Evolutionary conservation across 176 grass and related monocot species (phyloP).

Genomic region (Dactylis glomerata): DNA sequence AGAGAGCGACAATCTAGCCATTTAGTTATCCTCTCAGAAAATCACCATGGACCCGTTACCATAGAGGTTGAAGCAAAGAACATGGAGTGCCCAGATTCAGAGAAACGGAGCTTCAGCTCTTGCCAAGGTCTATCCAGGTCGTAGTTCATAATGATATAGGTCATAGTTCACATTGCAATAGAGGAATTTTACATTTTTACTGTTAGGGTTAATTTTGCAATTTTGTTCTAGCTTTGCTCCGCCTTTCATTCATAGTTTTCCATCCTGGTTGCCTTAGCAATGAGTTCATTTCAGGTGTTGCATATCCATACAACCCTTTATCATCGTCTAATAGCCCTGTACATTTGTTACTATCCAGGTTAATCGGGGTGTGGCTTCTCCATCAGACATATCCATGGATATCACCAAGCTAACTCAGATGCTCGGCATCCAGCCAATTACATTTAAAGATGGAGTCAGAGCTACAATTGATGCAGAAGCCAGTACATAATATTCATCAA

Average conservation of each 20-base stretch:
- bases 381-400: constrained; percentile 97
- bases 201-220: background rate
- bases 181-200: background rate
- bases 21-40: too few relatives aligned
- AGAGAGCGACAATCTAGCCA: too few relatives aligned
- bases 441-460: constrained; percentile 75
- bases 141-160: too few relatives aligned
- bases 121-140: too few relatives aligned
- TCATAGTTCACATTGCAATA: background rate
- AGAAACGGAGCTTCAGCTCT: too few relatives aligned
- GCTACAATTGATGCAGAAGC: constrained; percentile 54
- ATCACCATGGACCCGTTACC: too few relatives aligned
- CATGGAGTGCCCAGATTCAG: too few relatives aligned
- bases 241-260: background rate
- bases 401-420: constrained; percentile 65
- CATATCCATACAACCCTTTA: background rate
- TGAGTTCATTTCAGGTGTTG: background rate
- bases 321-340: constrained; percentile 7
- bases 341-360: constrained; percentile 45
- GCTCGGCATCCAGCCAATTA: constrained; percentile 56
- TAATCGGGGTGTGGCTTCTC: constrained; percentile 73
- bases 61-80: too few relatives aligned
- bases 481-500: constrained; percentile 28
- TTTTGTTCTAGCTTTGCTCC: background rate
- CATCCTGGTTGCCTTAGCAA: background rate